Base-by-base conservation (phyloP, 306 rosid species). In the Quillaja saponaria region DNA sequence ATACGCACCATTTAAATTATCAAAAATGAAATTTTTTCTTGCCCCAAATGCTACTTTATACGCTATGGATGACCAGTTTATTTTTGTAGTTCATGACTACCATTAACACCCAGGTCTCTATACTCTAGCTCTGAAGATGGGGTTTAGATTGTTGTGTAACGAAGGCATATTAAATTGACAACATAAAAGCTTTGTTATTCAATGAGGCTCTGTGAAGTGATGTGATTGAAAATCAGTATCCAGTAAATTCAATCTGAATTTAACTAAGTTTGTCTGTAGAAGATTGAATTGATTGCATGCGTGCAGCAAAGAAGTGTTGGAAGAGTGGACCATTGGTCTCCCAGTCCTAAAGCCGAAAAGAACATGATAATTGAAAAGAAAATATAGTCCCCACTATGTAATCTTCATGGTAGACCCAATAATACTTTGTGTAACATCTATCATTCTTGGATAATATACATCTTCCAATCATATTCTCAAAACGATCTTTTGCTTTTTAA, bases 1-100 rank as follows among this genome's bases (percentile, higher is more conserved):
- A 67, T 33, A n/a, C n/a, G 13, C 11, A 34, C 56, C 51, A 47
- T 76, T 71, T 72, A 69, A 44, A 72, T 72, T 73, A 64, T 61
- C 25, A 28, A 35, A 52, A 35, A 60, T 40, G 48, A 51, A 81
- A 61, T 35, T 47, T 33, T 8, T 33, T 41, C 20, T 55, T 35
- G 17, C 11, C 33, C 51, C 58, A 48, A n/a, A 52, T 7, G 44
- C 20, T 40, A 31, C 31, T 39, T 35, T 31, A 40, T 25, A 41
- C 49, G 7, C 11, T 21, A 34, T 25, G 31, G 31, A 25, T 25
- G 31, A 25, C 31, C 31, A 2, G 31, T 1, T 25, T 25, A 4
- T 25, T 25, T 25, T 25, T 25, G 4, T 25, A 25, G 31, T 25
- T n/a, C n/a, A n/a, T 4, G 31, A 4, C 31, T 25, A 25, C 31